These are phyloP conservation scores for Truncatella angustata DNA, from an alignment of 2,329 filamentous ascomycete species.

Conservation along the genomic window DNA sequence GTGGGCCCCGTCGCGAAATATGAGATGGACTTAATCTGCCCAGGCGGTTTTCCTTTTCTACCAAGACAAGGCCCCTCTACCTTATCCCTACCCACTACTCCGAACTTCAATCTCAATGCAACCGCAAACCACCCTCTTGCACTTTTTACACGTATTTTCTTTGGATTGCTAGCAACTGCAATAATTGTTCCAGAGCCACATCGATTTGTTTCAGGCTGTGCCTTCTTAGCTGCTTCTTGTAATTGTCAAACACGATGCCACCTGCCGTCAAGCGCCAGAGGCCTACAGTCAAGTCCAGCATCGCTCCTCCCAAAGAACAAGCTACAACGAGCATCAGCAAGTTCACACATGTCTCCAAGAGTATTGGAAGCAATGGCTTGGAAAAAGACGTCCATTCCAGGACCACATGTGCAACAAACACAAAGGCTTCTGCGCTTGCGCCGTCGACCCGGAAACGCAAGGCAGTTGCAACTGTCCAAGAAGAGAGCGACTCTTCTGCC, in stretches of 20 bases:
- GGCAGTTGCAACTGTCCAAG: slow-evolving; percentile 24
- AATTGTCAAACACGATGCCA: slow-evolving; percentile 22
- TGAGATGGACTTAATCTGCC: neutral
- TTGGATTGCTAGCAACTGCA: neutral
- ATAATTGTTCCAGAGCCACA: neutral
- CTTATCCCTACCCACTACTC: neutral
- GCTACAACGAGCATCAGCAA: slow-evolving; percentile 36
- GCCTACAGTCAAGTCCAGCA: slow-evolving; percentile 20
- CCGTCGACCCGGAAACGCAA: slow-evolving; percentile 35
- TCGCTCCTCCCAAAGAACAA: slow-evolving; percentile 22
- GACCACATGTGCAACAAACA: slow-evolving; percentile 26
- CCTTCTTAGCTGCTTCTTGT: neutral
- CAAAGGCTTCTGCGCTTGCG: slow-evolving; percentile 37
- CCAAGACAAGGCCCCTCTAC: neutral
- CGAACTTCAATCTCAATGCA: neutral
- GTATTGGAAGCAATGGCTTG: slow-evolving; percentile 24
- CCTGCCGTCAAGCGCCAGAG: slow-evolving; percentile 26
- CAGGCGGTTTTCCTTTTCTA: neutral
- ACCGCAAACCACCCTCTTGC: neutral
- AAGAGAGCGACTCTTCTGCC: slow-evolving; percentile 24
- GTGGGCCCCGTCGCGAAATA: neutral
- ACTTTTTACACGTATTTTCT: neutral
- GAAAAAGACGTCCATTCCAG: slow-evolving; percentile 30
- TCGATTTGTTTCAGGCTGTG: neutral
- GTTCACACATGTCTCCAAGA: slow-evolving; percentile 49